phyloP scores from a whole-genome alignment of 331 rosid genomes.

The Pyrus hybrid region DNA sequence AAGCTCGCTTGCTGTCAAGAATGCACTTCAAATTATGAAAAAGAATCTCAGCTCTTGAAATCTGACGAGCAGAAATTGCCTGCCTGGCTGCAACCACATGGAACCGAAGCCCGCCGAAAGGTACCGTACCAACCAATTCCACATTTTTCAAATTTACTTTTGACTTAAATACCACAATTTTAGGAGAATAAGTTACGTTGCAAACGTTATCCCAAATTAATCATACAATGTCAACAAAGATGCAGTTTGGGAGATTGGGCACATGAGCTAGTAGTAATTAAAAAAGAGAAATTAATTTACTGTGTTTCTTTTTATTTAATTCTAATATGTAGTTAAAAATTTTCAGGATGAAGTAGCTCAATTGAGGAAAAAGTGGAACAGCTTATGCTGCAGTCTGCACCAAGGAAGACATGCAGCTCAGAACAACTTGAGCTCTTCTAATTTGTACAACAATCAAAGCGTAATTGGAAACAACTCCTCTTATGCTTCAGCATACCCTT shows the following conservation, averaged over 20 bases:
- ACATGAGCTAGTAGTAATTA: not conserved
- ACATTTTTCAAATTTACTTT: not conserved
- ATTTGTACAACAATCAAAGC: slow-evolving; percentile 17
- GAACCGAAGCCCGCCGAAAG: slow-evolving; percentile 48
- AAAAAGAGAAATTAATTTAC: not conserved
- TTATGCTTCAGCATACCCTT: slow-evolving; percentile 49
- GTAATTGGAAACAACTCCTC: slow-evolving; percentile 37
- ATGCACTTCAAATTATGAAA: slow-evolving; percentile 67
- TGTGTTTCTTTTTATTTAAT: not conserved
- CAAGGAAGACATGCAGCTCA: slow-evolving; percentile 38
- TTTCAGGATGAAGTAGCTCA: slow-evolving; percentile 58
- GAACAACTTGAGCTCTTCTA: slow-evolving; percentile 22
- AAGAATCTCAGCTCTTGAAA: slow-evolving; percentile 63
- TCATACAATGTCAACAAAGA: too few species aligned
- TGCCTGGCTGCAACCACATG: slow-evolving; percentile 81
- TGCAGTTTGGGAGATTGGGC: too few species aligned
- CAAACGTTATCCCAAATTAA: too few species aligned
- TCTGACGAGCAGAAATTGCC: slow-evolving; percentile 69
- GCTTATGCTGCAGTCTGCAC: slow-evolving; percentile 65
- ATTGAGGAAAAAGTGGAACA: slow-evolving; percentile 74
- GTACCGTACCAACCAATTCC: slow-evolving; percentile 32
- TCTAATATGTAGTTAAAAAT: not conserved
- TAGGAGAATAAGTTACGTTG: too few species aligned
- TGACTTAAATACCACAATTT: not conserved
- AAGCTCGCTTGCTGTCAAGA: slow-evolving; percentile 65